Conservation (phyloP, 805 yeast species). For the Zygosaccharomyces siamensis region DNA sequence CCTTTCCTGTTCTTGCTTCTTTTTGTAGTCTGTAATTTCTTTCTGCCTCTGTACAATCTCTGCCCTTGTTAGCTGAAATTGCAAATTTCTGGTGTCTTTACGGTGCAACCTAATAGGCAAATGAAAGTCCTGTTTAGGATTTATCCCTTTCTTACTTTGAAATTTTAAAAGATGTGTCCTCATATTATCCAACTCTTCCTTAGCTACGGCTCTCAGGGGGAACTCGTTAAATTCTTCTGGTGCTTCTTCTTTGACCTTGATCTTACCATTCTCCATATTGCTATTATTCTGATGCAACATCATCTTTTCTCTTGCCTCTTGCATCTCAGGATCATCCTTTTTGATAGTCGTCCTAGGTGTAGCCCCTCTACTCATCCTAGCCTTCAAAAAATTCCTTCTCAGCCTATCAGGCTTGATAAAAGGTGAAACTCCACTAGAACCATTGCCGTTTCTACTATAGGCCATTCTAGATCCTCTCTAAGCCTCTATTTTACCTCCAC, state of each 20-base stretch:
- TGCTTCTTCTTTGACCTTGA: constrained; percentile 23
- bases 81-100: constrained; percentile 88
- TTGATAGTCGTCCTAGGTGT: constrained; percentile 26
- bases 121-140: constrained; percentile 65
- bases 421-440: constrained; percentile 30
- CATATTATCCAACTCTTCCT: constrained; percentile 64
- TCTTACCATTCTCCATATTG: constrained; percentile 1
- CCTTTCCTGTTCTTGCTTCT: constrained; percentile 36
- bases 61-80: constrained; percentile 74
- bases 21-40: constrained; percentile 40
- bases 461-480: constrained; percentile 1
- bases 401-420: constrained; percentile 36
- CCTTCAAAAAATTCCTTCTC: constrained; percentile 33
- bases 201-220: constrained; percentile 62
- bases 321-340: constrained; percentile 33
- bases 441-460: constrained; percentile 14
- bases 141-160: constrained; percentile 65
- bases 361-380: constrained; percentile 23
- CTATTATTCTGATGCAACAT: constrained; percentile 19
- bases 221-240: constrained; percentile 36
- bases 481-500: background rate
- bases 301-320: constrained; percentile 26
- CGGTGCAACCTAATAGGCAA: constrained; percentile 85
- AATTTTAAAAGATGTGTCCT: constrained; percentile 80
- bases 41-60: constrained; percentile 63